Conservation (phyloP, 805 yeast genomes). For the Kodamaea fukazawae region DNA sequence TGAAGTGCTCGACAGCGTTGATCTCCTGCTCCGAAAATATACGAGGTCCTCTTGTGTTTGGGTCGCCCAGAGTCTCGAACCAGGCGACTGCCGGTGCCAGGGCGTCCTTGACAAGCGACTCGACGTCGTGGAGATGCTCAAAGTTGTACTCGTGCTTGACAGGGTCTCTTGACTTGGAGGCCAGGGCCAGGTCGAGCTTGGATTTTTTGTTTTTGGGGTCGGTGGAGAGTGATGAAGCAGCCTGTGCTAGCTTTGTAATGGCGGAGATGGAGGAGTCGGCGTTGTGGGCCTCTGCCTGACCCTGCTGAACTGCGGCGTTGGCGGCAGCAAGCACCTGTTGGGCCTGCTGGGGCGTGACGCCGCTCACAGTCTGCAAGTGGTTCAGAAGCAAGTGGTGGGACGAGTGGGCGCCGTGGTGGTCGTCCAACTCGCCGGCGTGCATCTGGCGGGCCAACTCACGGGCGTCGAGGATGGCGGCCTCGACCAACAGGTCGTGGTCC, state of each 20-base stretch:
- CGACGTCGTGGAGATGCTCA: slow-evolving; percentile 27
- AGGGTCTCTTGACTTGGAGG: not conserved
- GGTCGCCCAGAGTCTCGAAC: slow-evolving; percentile 30
- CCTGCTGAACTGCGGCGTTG: slow-evolving; percentile 24
- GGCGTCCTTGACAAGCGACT: slow-evolving; percentile 35
- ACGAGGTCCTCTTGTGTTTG: slow-evolving; percentile 30
- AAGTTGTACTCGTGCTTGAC: slow-evolving; percentile 16
- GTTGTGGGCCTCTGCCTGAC: slow-evolving; percentile 12
- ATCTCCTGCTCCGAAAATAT: slow-evolving; percentile 64
- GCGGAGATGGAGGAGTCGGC: slow-evolving; percentile 19
- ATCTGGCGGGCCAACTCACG: slow-evolving; percentile 54
- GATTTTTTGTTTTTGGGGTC: slow-evolving; percentile 8
- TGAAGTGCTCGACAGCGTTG: slow-evolving; percentile 68
- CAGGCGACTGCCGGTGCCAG: slow-evolving; percentile 33
- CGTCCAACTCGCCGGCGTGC: slow-evolving; percentile 9
- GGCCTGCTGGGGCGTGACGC: slow-evolving; percentile 24
- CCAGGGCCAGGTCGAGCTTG: slow-evolving; percentile 7
- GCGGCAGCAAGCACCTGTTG: slow-evolving; percentile 30
- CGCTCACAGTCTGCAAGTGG: slow-evolving; percentile 13
- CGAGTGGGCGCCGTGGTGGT: slow-evolving; percentile 1
- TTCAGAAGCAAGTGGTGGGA: not conserved
- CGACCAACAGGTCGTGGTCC: slow-evolving; percentile 64
- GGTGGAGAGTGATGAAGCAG: slow-evolving; percentile 22
- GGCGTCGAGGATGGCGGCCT: slow-evolving; percentile 69
- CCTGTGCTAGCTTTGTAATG: slow-evolving; percentile 30